phyloP scores from a whole-genome alignment of 306 rosid species.

The Quillaja saponaria region DNA sequence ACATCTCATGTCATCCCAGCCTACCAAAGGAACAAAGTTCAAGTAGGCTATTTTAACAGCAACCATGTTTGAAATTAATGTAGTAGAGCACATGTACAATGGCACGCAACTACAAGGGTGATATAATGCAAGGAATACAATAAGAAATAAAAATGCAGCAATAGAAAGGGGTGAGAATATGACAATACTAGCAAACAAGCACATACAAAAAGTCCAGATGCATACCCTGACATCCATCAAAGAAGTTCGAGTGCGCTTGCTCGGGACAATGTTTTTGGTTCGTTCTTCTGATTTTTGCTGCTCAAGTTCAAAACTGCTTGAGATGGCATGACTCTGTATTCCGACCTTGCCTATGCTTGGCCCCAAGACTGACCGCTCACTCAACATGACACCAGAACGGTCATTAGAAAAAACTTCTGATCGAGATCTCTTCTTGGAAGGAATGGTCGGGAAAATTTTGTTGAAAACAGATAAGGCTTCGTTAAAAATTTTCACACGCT shows the following conservation, averaged over 20 bases:
- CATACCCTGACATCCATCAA: slow-evolving; percentile 80
- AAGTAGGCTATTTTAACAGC: background rate
- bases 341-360: slow-evolving; percentile 73
- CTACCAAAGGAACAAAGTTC: slow-evolving; percentile 17
- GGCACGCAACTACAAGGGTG: slow-evolving; percentile 23
- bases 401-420: slow-evolving; percentile 70
- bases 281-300: slow-evolving; percentile 89
- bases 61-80: too few species aligned
- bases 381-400: slow-evolving; percentile 58
- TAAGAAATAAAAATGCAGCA: slow-evolving; percentile 28
- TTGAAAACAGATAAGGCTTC: slow-evolving; percentile 79
- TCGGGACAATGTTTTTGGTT: slow-evolving; percentile 66
- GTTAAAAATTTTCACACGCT: slow-evolving; percentile 67
- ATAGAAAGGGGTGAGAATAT: background rate
- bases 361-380: slow-evolving; percentile 75
- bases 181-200: too few species aligned
- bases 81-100: slow-evolving; percentile 27
- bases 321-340: slow-evolving; percentile 62
- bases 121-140: background rate
- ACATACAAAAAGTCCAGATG: slow-evolving; percentile 20
- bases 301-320: slow-evolving; percentile 80
- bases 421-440: slow-evolving; percentile 94
- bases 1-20: background rate
- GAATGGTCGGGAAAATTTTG: slow-evolving; percentile 72
- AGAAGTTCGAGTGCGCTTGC: slow-evolving; percentile 95